phyloP scores from a whole-genome alignment of 352 stramenopile species.

The Lagenidium giganteum region DNA sequence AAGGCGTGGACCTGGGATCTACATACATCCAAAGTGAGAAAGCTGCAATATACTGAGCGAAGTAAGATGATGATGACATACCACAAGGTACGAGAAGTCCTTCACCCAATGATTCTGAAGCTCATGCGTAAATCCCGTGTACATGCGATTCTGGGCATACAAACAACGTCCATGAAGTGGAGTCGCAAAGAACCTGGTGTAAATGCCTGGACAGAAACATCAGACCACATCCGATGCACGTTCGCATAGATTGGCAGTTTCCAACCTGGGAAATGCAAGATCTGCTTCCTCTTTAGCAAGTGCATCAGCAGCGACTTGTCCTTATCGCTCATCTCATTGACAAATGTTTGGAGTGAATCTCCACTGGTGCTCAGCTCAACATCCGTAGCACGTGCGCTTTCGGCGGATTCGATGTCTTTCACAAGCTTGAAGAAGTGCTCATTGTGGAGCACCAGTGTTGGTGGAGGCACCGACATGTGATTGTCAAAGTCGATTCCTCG shows the following conservation, averaged over 20 bases:
- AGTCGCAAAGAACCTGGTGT: constrained; percentile 52
- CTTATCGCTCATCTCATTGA: constrained; percentile 19
- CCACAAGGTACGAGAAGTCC: constrained; percentile 46
- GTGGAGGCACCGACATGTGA: constrained; percentile 36
- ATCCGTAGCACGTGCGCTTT: constrained; percentile 17
- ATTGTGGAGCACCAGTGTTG: constrained; percentile 27
- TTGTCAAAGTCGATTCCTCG: constrained; percentile 48
- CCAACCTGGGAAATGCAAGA: constrained; percentile 48
- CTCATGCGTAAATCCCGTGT: constrained; percentile 48
- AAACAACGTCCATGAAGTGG: constrained; percentile 36
- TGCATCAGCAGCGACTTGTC: constrained; percentile 56
- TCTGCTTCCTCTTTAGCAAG: constrained; percentile 53
- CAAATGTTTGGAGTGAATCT: constrained; percentile 27
- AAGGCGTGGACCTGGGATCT: constrained; percentile 52
- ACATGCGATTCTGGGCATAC: constrained; percentile 40
- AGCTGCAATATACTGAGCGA: neutral
- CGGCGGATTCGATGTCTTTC: constrained; percentile 22
- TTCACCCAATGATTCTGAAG: constrained; percentile 61
- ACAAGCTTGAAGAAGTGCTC: constrained; percentile 31
- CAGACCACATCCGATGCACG: too few relatives aligned
- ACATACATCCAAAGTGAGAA: neutral
- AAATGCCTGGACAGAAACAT: constrained; percentile 34
- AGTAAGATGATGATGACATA: neutral
- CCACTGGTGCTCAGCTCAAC: constrained; percentile 13
- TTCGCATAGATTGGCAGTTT: too few relatives aligned